phyloP scores from a whole-genome alignment of 345 rosid species.

The Brassica nigra region DNA sequence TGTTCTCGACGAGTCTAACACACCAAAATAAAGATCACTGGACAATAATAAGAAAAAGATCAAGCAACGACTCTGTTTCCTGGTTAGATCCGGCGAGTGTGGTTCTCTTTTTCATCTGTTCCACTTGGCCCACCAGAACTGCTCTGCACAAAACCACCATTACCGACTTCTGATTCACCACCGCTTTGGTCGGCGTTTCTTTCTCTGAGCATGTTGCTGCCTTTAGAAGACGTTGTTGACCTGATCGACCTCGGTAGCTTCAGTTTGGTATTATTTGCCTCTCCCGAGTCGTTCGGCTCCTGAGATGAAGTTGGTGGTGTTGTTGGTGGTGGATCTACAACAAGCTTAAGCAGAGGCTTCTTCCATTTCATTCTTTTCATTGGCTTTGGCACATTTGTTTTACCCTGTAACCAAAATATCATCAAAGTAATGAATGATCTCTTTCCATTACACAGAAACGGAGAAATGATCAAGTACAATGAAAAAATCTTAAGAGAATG shows the following conservation, averaged over 20 bases:
- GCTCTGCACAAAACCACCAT: constrained; percentile 43
- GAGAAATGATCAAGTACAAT: not conserved
- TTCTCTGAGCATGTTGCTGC: constrained; percentile 67
- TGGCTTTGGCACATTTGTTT: constrained; percentile 67
- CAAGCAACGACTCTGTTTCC: constrained; percentile 28
- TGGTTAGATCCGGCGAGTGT: constrained; percentile 38
- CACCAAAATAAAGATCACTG: not conserved
- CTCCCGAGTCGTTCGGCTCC: constrained; percentile 33
- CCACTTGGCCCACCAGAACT: constrained; percentile 49
- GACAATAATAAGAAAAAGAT: not conserved
- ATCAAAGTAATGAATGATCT: not conserved
- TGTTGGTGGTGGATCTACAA: constrained; percentile 48
- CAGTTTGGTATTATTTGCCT: constrained; percentile 48
- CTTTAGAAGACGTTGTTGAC: constrained; percentile 53
- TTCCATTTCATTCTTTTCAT: constrained; percentile 80
- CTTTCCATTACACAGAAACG: not conserved
- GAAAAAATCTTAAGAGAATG: not conserved
- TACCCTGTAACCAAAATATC: constrained; percentile 54
- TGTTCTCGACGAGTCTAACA: not conserved
- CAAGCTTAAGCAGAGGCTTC: constrained; percentile 67
- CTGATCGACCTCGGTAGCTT: constrained; percentile 86
- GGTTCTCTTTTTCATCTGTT: constrained; percentile 82
- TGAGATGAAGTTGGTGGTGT: constrained; percentile 41
- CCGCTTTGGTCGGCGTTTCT: constrained; percentile 66
- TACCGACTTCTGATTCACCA: constrained; percentile 47